These are phyloP conservation scores for Tolypocladium sp. DNA, from an alignment of 2,329 filamentous ascomycete species.

Conservation along the genomic window DNA sequence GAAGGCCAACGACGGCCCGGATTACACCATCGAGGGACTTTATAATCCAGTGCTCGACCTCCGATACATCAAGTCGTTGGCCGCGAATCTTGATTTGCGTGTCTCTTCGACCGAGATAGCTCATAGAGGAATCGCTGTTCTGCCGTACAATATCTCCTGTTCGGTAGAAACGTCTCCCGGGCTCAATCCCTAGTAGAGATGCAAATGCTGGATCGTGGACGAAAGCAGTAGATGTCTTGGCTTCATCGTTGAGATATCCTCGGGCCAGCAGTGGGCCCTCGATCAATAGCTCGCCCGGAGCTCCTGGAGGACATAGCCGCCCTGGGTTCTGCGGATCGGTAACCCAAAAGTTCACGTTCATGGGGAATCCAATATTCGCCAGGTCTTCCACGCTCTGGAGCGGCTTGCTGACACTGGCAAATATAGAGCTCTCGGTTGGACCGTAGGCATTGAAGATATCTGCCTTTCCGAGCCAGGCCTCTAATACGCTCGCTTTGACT, in stretches of 20 bases:
- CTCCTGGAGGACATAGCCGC: neutral
- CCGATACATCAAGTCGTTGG: neutral
- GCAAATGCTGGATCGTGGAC: neutral
- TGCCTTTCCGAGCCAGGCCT: neutral
- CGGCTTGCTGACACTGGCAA: neutral
- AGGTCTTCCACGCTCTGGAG: neutral
- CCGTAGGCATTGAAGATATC: neutral
- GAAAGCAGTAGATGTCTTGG: neutral
- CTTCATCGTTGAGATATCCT: neutral
- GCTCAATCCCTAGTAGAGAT: neutral
- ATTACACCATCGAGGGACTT: neutral
- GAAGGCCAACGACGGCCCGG: neutral
- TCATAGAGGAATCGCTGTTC: neutral
- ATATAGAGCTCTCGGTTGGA: neutral
- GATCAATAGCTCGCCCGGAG: neutral
- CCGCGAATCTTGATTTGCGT: neutral
- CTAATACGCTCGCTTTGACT: neutral
- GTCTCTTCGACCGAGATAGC: neutral
- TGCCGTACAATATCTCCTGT: neutral
- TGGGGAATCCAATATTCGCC: neutral
- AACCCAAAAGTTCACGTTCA: neutral
- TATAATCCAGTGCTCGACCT: neutral
- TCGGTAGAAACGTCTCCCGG: neutral
- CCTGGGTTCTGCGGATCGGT: neutral
- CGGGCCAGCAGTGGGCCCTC: neutral